These are phyloP conservation scores for Gryganskiella cystojenkinii DNA, from an alignment of 192 early-diverging fungal species.

Conservation along the genomic window DNA sequence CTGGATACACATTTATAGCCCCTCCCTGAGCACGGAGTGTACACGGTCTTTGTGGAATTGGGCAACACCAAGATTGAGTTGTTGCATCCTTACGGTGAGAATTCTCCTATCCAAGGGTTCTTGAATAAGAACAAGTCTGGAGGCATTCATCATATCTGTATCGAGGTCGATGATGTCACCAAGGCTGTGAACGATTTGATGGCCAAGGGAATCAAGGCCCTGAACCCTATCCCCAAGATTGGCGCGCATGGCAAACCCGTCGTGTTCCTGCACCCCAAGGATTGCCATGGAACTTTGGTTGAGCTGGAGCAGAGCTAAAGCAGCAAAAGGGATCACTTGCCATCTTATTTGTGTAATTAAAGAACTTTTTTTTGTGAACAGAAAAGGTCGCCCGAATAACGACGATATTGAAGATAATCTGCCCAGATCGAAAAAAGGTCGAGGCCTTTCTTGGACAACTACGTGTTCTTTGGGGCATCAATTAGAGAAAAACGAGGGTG, in stretches of 20 bases:
- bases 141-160: constrained; percentile 88
- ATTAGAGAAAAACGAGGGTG: no score
- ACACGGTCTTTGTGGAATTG: constrained; percentile 86
- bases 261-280: constrained; percentile 85
- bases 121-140: constrained; percentile 83
- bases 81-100: constrained; percentile 77
- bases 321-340: neutral
- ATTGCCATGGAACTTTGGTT: constrained; percentile 85
- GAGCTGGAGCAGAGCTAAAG: constrained; percentile 70
- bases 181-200: constrained; percentile 74
- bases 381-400: no score
- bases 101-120: constrained; percentile 82
- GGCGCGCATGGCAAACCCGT: constrained; percentile 86
- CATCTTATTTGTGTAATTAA: no score
- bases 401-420: no score
- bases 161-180: constrained; percentile 77
- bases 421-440: no score
- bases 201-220: constrained; percentile 68
- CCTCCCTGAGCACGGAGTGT: constrained; percentile 85
- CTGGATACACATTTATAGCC: constrained; percentile 46
- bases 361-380: no score
- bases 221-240: constrained; percentile 81
- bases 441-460: no score
- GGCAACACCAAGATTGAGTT: constrained; percentile 91
- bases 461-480: no score